These are phyloP conservation scores for Limnanthes douglasii DNA, from an alignment of 345 rosid species.

Conservation along the genomic window DNA sequence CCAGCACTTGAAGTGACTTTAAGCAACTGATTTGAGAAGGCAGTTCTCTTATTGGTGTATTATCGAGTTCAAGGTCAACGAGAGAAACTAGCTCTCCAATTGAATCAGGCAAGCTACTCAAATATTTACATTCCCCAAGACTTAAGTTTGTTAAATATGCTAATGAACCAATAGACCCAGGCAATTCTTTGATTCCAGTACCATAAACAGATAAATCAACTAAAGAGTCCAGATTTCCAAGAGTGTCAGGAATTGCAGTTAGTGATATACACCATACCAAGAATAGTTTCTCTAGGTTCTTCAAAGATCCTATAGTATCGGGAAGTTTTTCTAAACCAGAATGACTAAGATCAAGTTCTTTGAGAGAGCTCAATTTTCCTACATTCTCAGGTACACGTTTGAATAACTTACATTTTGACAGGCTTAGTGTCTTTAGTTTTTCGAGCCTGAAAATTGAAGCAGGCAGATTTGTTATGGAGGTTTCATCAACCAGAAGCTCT, in stretches of 20 bases:
- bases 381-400: constrained; percentile 3
- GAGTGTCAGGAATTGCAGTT: constrained; percentile 7
- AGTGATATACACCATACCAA: constrained; percentile 6
- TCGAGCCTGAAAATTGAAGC: constrained; percentile 1
- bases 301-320: constrained; percentile 2
- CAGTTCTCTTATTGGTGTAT: constrained; percentile 6
- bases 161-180: constrained; percentile 2
- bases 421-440: constrained; percentile 10
- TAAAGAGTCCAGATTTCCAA: constrained; percentile 8
- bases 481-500: constrained; percentile 16
- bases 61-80: constrained; percentile 7
- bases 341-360: constrained; percentile 4
- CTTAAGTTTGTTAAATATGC: constrained; percentile 7
- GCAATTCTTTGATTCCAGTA: constrained; percentile 7
- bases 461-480: constrained; percentile 9
- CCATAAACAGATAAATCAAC: constrained; percentile 8
- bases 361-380: constrained; percentile 8
- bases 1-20: constrained; percentile 3
- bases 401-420: constrained; percentile 6
- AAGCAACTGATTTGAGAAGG: constrained; percentile 8
- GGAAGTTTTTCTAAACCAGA: constrained; percentile 12
- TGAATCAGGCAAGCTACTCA: constrained; percentile 10
- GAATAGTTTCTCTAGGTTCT: constrained; percentile 8
- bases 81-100: constrained; percentile 12
- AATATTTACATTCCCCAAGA: constrained; percentile 4